Percentiles rank a stretch among this genome's conserved stretches.
Conservation (phyloP, 2,329 filamentous ascomycete genomes). For the Epichloe hybrida region DNA sequence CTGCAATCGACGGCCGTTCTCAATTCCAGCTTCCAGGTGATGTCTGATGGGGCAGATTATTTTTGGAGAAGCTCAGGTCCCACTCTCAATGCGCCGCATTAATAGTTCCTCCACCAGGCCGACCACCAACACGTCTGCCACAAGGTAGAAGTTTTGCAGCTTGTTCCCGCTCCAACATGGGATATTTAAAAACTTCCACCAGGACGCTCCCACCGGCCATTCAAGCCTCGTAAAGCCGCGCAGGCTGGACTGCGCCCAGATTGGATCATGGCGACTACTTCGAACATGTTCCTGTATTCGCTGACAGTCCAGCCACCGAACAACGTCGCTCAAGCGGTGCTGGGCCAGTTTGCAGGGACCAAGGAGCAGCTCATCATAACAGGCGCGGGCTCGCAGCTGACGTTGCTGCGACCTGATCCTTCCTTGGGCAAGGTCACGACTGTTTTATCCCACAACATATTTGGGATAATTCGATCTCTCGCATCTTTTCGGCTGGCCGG, state of each 20-base stretch:
- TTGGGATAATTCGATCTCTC: slow-evolving; percentile 85
- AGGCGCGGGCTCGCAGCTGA: slow-evolving; percentile 78
- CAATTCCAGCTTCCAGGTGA: background rate
- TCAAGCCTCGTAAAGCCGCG: slow-evolving; percentile 25
- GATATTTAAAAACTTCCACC: slow-evolving; percentile 5
- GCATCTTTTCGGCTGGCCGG: slow-evolving; percentile 85
- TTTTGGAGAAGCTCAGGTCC: slow-evolving; percentile 19
- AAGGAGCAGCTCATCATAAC: slow-evolving; percentile 97
- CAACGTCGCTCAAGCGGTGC: slow-evolving; percentile 75
- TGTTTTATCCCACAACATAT: slow-evolving; percentile 82
- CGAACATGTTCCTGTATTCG: slow-evolving; percentile 97
- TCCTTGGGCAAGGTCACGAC: slow-evolving; percentile 76
- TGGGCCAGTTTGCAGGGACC: slow-evolving; percentile 90
- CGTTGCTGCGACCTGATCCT: slow-evolving; percentile 75
- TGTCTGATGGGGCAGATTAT: background rate
- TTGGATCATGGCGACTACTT: slow-evolving; percentile 82
- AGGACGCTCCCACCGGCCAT: slow-evolving; percentile 12
- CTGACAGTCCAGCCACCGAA: slow-evolving; percentile 90
- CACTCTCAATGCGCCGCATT: slow-evolving; percentile 17
- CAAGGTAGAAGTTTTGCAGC: slow-evolving; percentile 19
- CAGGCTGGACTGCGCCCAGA: slow-evolving; percentile 36
- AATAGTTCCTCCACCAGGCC: slow-evolving; percentile 21
- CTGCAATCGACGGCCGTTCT: background rate
- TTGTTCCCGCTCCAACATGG: slow-evolving; percentile 10
- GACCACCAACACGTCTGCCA: slow-evolving; percentile 4